Evolutionary conservation across 148 eudicot species (phyloP), one percentile per base, ranked within the genome.

Genomic region (Agrostemma githago): DNA sequence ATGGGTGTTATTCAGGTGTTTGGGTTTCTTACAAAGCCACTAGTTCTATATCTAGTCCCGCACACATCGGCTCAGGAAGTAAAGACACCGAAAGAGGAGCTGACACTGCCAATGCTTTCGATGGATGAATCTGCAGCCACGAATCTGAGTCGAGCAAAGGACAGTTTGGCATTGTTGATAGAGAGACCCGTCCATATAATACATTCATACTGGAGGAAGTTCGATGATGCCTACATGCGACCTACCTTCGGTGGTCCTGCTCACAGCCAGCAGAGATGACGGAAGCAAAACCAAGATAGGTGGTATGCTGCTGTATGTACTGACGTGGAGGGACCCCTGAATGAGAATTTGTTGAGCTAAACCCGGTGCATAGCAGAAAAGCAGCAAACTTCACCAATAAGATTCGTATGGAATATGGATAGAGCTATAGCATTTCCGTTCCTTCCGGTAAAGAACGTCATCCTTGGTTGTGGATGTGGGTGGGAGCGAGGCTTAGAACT

Each of bases 121-220:
- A 81, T 83, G 70, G 91, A 86, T 15, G 92, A 92, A 85, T 90
- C 99, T 21, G 77, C 91, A 1, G 66, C 90, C 17, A 86, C 89
- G 5, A 92, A 90, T 80, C 75, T 92, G 3, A 73, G 59, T 44
- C 81, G 89, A 7, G 99, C 96, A 16, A 89, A 81, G 79, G 93
- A 88, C 65, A 86, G 90, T 78, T 77, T 95, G 72, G 72, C 92
- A 0, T 86, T 87, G 99, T 84, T 95, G 43, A 82, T 92, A 8
- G 97, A 95, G 73, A 90, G 94, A 74, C 97, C 99, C 1, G 89
- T 89, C 15, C 88, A 82, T 82, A 92, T 97, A 3, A 88, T 95
- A 43, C 99, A 95, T 78, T 77, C 86, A 17, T 92, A 90, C 78
- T 95, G 96, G 99, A 83, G 99, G 73, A 95, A 81, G 87, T 90